Percentiles rank a stretch among this genome's conserved stretches.
Evolutionary conservation across 495 filamentous ascomycete genomes (phyloP).

Genomic region (Cercophora scortea): DNA sequence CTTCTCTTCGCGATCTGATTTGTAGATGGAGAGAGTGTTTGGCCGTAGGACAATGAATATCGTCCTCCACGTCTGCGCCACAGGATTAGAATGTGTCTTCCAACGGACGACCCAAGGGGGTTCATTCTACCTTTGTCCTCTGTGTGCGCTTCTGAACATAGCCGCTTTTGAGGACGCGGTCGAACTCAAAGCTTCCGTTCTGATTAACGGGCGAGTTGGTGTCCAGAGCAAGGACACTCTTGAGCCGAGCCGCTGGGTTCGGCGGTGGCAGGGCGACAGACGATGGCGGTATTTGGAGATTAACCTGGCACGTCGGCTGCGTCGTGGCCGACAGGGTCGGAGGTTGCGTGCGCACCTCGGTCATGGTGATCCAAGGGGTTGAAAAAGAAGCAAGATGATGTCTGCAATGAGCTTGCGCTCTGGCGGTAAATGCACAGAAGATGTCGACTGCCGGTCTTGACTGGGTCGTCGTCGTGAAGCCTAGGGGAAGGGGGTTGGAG

Average conservation of each 20-base stretch:
- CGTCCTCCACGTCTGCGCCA: constrained; percentile 71
- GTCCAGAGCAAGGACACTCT: constrained; percentile 17
- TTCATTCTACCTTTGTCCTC: constrained; percentile 76
- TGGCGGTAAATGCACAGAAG: not conserved
- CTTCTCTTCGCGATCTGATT: constrained; percentile 80
- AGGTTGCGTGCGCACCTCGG: constrained; percentile 20
- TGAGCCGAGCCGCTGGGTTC: constrained; percentile 7
- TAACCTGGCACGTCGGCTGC: constrained; percentile 8
- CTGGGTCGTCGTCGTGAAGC: not conserved
- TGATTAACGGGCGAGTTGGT: constrained; percentile 67
- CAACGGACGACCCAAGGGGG: not conserved
- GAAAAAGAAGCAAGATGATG: constrained; percentile 1
- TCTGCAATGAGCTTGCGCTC: not conserved
- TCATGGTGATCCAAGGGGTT: constrained; percentile 15
- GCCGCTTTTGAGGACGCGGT: constrained; percentile 83
- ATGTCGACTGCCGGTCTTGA: constrained; percentile 1
- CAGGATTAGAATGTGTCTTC: constrained; percentile 6
- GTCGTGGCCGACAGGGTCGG: constrained; percentile 10
- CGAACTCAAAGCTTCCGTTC: constrained; percentile 91
- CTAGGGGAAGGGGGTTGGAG: constrained; percentile 1
- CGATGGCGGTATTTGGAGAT: constrained; percentile 10
- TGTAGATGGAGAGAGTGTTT: constrained; percentile 92
- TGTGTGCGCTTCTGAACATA: constrained; percentile 79
- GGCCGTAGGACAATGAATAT: constrained; percentile 87
- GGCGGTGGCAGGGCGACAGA: constrained; percentile 15